These are phyloP conservation scores for Ophiocordyceps robertsii DNA, from an alignment of 2,329 filamentous ascomycete genomes.

Conservation along the genomic window DNA sequence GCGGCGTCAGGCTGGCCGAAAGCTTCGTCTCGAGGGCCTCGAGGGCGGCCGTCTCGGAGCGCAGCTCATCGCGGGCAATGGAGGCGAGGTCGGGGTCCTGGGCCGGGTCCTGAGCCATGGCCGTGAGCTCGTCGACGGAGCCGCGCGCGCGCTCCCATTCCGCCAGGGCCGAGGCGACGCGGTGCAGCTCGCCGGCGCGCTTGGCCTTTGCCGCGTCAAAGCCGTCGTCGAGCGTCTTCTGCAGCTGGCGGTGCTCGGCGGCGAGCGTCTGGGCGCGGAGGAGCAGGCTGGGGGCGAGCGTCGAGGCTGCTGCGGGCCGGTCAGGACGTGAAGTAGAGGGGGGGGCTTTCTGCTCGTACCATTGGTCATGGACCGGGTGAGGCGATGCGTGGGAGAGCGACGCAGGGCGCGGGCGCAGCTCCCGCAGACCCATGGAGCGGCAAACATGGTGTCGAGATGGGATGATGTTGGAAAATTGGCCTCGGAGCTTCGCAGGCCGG, in stretches of 20 bases:
- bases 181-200: constrained; percentile 46
- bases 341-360: constrained; percentile 9
- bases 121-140: constrained; percentile 38
- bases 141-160: constrained; percentile 43
- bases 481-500: no score
- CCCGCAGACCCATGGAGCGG: constrained; percentile 21
- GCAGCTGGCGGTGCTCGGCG: constrained; percentile 43
- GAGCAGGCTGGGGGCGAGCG: constrained; percentile 41
- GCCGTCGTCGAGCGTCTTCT: constrained; percentile 31
- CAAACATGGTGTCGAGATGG: constrained; percentile 14
- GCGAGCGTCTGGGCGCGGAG: constrained; percentile 44
- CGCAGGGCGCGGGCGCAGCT: constrained; percentile 19
- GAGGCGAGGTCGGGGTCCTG: constrained; percentile 58
- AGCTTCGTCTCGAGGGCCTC: constrained; percentile 51
- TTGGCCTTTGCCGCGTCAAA: constrained; percentile 47
- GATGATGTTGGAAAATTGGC: background rate
- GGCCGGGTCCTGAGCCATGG: constrained; percentile 27
- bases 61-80: constrained; percentile 71
- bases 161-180: constrained; percentile 41
- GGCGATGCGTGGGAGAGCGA: constrained; percentile 10
- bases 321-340: no score
- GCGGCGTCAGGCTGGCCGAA: constrained; percentile 67
- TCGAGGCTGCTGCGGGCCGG: background rate
- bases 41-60: constrained; percentile 48
- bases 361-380: constrained; percentile 18